phyloP scores from a whole-genome alignment of 2,329 filamentous ascomycete species.

The Pyrenochaeta sp. region DNA sequence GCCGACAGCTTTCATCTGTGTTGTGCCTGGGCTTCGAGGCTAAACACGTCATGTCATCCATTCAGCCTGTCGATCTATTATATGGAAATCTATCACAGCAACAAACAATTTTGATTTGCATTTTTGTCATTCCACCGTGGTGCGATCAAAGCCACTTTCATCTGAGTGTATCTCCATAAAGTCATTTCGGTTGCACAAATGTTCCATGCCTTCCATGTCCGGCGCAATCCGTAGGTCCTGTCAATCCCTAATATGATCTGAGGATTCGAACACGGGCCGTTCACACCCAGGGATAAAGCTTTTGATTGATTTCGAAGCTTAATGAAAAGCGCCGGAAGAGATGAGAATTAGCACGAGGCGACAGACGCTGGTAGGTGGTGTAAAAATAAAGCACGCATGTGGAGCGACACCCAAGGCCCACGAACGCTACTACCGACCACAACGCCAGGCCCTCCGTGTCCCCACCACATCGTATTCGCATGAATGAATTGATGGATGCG shows the following conservation, averaged over 20 bases:
- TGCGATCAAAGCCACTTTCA: constrained; percentile 14
- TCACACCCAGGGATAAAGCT: not conserved
- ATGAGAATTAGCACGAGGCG: constrained; percentile 1
- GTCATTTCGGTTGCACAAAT: constrained; percentile 9
- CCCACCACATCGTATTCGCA: constrained; percentile 12
- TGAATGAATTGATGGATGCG: constrained; percentile 14
- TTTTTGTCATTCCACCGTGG: constrained; percentile 15
- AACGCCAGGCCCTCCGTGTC: not conserved
- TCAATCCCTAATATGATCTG: too few species aligned
- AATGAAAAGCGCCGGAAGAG: not conserved
- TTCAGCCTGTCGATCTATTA: constrained; percentile 19
- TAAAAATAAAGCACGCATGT: not conserved
- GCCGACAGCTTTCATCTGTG: constrained; percentile 18
- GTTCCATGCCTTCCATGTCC: not conserved
- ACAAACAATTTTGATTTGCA: constrained; percentile 4
- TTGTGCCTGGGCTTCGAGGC: constrained; percentile 26
- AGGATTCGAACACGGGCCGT: too few species aligned
- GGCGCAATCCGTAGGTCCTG: not conserved
- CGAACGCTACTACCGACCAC: constrained; percentile 6
- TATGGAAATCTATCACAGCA: constrained; percentile 5
- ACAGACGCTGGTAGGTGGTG: not conserved
- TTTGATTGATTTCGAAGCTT: not conserved
- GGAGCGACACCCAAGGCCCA: constrained; percentile 19
- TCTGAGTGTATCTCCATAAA: constrained; percentile 14
- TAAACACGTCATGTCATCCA: constrained; percentile 33